These are phyloP conservation scores for Aspergillus fischeri DNA, from an alignment of 2,329 filamentous ascomycete genomes.

Conservation along the genomic window DNA sequence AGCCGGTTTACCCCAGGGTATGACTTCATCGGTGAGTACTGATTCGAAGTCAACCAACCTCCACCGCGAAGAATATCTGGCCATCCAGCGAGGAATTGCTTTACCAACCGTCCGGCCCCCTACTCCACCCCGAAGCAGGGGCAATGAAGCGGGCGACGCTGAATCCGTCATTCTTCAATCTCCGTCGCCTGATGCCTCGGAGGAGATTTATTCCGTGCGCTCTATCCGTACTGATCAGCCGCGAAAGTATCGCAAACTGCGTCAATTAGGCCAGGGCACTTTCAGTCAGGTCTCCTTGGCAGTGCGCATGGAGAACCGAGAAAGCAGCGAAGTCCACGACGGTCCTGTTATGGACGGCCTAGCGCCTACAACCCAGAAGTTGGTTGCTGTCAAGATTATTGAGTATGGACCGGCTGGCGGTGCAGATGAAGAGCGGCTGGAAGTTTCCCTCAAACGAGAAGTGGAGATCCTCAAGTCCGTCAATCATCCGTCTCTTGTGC, in stretches of 20 bases:
- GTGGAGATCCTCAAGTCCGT: conserved; percentile 88
- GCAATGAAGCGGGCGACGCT: conserved; percentile 50
- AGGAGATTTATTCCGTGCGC: conserved; percentile 66
- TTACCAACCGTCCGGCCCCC: conserved; percentile 59
- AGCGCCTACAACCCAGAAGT: conserved; percentile 57
- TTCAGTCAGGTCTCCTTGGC: conserved; percentile 94
- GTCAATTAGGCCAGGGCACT: conserved; percentile 82
- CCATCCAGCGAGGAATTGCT: conserved; percentile 70
- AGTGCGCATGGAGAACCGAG: conserved; percentile 65
- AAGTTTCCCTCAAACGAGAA: conserved; percentile 90
- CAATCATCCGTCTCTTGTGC: conserved; percentile 83
- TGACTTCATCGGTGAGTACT: conserved; percentile 48
- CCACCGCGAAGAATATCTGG: conserved; percentile 77
- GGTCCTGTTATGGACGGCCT: conserved; percentile 9
- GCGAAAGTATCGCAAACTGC: conserved; percentile 73
- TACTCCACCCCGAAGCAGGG: conserved; percentile 74
- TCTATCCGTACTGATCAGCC: conserved; percentile 65
- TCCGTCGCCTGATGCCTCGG: conserved; percentile 18
- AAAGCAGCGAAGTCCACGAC: conserved; percentile 24
- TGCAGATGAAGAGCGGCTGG: conserved; percentile 86
- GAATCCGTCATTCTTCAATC: conserved; percentile 29
- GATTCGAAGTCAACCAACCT: conserved; percentile 40
- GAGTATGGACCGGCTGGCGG: conserved; percentile 92
- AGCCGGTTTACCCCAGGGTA: conserved; percentile 44
- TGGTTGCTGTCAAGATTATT: conserved; percentile 93